Conservation (phyloP, 2,329 filamentous ascomycete genomes). For the Lachnellula occidentalis region DNA sequence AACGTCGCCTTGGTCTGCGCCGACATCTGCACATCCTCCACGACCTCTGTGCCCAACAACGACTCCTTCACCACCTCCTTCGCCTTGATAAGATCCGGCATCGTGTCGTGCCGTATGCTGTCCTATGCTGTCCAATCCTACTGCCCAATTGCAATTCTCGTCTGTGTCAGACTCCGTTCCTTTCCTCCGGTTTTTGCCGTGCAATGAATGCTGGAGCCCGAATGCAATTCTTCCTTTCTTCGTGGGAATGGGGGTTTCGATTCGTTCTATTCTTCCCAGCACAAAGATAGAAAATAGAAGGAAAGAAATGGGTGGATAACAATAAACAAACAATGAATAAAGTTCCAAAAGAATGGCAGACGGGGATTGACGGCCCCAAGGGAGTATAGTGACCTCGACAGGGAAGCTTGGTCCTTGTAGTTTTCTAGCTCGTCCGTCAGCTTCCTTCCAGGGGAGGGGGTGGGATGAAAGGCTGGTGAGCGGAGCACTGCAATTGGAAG, state of each 20-base stretch:
- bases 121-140: neutral
- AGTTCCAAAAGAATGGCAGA: neutral
- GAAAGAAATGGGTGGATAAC: no score
- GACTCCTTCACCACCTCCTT: constrained; percentile 71
- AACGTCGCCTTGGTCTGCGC: constrained; percentile 73
- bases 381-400: neutral
- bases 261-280: no score
- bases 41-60: constrained; percentile 58
- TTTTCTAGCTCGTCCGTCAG: neutral
- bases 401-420: neutral
- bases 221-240: no score
- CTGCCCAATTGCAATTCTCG: neutral
- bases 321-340: no score
- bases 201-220: no score
- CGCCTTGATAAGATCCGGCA: constrained; percentile 27
- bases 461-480: no score
- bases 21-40: constrained; percentile 53
- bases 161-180: neutral
- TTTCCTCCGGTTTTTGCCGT: neutral
- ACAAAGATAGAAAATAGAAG: no score
- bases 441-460: neutral
- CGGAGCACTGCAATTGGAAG: no score
- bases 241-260: no score
- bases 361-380: neutral
- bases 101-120: constrained; percentile 14